Evolutionary conservation across 1,284 basidiomycete species (phyloP).

Genomic region (Meripilus lineatus): DNA sequence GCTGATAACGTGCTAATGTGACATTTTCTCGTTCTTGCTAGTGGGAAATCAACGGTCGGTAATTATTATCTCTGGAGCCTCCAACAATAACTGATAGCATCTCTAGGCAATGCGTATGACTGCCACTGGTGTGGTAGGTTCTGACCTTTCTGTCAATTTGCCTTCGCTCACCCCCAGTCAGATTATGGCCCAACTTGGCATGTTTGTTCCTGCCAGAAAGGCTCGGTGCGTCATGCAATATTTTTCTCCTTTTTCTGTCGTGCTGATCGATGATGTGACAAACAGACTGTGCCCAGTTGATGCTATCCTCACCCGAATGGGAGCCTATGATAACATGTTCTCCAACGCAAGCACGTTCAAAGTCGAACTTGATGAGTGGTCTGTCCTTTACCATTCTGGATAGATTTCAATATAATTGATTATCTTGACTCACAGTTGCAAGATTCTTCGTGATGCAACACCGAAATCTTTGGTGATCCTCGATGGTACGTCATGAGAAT

Average conservation of each 20-base stretch:
- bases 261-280: slow-evolving; percentile 1
- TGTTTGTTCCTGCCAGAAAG: slow-evolving; percentile 85
- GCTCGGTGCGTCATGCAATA: slow-evolving; percentile 54
- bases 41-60: slow-evolving; percentile 81
- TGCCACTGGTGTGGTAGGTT: slow-evolving; percentile 77
- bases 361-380: slow-evolving; percentile 96
- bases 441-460: slow-evolving; percentile 87
- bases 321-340: slow-evolving; percentile 98
- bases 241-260: slow-evolving; percentile 4
- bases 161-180: slow-evolving; percentile 23
- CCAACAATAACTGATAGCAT: background rate
- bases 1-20: slow-evolving; percentile 8
- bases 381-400: slow-evolving; percentile 10
- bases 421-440: slow-evolving; percentile 57
- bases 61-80: no score
- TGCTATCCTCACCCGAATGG: slow-evolving; percentile 95
- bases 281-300: slow-evolving; percentile 84
- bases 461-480: slow-evolving; percentile 90
- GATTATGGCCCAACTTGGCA: slow-evolving; percentile 98
- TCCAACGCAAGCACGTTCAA: slow-evolving; percentile 94
- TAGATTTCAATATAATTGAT: background rate
- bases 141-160: background rate
- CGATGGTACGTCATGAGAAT: slow-evolving; percentile 58
- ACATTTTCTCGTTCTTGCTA: slow-evolving; percentile 22
- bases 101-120: slow-evolving; percentile 88